A percentile compares a stretch with the other conserved stretches of the same genome.
Evolutionary conservation across 306 rosid species (phyloP).

Genomic region (Biancaea sappan): DNA sequence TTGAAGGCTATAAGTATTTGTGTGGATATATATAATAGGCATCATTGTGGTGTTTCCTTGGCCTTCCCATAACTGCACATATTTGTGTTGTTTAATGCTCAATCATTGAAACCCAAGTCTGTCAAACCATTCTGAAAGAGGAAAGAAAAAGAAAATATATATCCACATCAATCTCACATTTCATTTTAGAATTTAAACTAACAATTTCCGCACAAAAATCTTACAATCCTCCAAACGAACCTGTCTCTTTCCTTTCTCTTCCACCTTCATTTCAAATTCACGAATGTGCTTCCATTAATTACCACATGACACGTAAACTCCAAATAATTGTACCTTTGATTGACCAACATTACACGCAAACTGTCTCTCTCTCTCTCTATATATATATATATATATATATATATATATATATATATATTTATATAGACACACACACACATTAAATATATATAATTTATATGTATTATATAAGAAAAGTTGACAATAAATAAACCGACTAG

Average conservation of each 20-base stretch:
- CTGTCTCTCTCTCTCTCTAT: too few relatives aligned
- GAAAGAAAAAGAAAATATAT: not conserved
- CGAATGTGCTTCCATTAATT: not conserved
- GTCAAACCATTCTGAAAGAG: not conserved
- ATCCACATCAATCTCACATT: not conserved
- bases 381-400: too few relatives aligned
- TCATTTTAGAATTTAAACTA: not conserved
- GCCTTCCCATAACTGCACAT: not conserved
- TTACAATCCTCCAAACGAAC: not conserved
- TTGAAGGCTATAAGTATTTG: not conserved
- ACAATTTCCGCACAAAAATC: not conserved
- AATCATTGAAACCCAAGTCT: not conserved
- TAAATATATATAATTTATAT: too few relatives aligned
- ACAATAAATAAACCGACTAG: not conserved
- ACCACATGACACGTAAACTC: not conserved
- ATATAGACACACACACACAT: too few relatives aligned
- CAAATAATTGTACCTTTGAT: not conserved
- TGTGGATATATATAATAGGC: not conserved
- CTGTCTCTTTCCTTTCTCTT: not conserved
- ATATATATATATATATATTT: too few relatives aligned
- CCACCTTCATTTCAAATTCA: not conserved
- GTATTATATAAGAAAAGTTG: too few relatives aligned
- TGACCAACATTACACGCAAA: not conserved
- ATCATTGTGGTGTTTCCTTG: not conserved
- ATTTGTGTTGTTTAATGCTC: not conserved